Percentiles rank a stretch among this genome's conserved stretches.
phyloP scores from a whole-genome alignment of 306 rosid genomes.

The Cicer arietinum region DNA sequence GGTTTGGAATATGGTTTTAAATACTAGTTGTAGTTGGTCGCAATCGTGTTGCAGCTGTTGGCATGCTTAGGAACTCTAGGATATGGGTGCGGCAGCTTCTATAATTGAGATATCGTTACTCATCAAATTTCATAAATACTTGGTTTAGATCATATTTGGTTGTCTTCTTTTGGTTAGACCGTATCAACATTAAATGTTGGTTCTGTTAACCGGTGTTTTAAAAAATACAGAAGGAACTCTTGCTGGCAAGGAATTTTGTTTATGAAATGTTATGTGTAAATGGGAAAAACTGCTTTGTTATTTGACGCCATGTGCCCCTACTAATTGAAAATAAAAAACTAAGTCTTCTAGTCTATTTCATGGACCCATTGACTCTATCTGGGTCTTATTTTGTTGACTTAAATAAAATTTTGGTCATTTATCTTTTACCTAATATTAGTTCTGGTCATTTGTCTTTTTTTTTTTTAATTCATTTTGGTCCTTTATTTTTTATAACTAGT shows the following conservation, averaged over 20 bases:
- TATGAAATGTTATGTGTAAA: background rate
- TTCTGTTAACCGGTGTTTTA: background rate
- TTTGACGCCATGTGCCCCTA: background rate
- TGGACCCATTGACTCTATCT: background rate
- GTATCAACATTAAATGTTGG: background rate
- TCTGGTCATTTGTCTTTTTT: too few relatives aligned
- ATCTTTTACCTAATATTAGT: too few relatives aligned
- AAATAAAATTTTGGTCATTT: too few relatives aligned
- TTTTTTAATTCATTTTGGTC: too few relatives aligned
- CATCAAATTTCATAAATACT: background rate
- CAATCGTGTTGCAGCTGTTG: background rate
- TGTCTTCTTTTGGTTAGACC: background rate
- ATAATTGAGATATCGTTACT: background rate
- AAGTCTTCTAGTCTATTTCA: conserved; percentile 1
- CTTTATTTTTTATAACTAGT: too few relatives aligned
- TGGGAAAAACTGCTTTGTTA: conserved; percentile 6
- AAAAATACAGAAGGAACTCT: background rate
- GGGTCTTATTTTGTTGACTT: conserved; percentile 6
- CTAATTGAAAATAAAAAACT: background rate
- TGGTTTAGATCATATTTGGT: background rate
- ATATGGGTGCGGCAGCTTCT: background rate
- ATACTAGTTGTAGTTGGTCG: background rate
- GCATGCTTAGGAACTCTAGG: background rate
- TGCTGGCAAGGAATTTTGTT: background rate
- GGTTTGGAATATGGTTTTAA: conserved; percentile 2